Conservation (phyloP, 192 early-diverging fungal genomes). For the Coemansia sp. region DNA sequence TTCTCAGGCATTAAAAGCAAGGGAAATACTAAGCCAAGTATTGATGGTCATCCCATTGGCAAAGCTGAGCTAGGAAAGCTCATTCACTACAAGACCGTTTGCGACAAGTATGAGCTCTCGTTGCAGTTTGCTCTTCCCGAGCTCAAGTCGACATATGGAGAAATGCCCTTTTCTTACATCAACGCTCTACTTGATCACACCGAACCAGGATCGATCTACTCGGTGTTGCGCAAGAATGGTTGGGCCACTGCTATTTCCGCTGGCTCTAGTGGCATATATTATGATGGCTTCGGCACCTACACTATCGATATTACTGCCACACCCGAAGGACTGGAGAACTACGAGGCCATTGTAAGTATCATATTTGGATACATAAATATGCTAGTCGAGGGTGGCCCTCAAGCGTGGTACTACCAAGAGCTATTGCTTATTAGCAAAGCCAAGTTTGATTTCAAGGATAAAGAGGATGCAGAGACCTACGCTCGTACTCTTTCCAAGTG, state of each 20-base stretch:
- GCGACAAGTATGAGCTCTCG: conserved; percentile 66
- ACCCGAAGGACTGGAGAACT: neutral
- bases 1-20: conserved; percentile 65
- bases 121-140: conserved; percentile 84
- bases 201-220: conserved; percentile 78
- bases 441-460: conserved; percentile 67
- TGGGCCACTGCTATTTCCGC: conserved; percentile 80
- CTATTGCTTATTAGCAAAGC: conserved; percentile 37
- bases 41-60: conserved; percentile 66
- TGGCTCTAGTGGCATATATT: conserved; percentile 14
- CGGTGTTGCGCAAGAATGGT: conserved; percentile 74
- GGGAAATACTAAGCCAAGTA: conserved; percentile 60
- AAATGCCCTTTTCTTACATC: conserved; percentile 67
- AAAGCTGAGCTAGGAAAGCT: conserved; percentile 63
- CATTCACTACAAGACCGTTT: conserved; percentile 71
- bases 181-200: conserved; percentile 80
- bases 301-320: conserved; percentile 19
- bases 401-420: conserved; percentile 33
- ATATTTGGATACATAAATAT: conserved; percentile 37
- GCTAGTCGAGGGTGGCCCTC: neutral
- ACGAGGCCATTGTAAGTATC: conserved; percentile 13
- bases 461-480: conserved; percentile 58
- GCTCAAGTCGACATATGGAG: conserved; percentile 54
- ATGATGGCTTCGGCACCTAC: conserved; percentile 23
- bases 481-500: neutral